Percentiles rank a stretch among this genome's conserved stretches.
These are phyloP conservation scores for Thielaviopsis musarum DNA, from an alignment of 2,329 filamentous ascomycete genomes.

Conservation along the genomic window DNA sequence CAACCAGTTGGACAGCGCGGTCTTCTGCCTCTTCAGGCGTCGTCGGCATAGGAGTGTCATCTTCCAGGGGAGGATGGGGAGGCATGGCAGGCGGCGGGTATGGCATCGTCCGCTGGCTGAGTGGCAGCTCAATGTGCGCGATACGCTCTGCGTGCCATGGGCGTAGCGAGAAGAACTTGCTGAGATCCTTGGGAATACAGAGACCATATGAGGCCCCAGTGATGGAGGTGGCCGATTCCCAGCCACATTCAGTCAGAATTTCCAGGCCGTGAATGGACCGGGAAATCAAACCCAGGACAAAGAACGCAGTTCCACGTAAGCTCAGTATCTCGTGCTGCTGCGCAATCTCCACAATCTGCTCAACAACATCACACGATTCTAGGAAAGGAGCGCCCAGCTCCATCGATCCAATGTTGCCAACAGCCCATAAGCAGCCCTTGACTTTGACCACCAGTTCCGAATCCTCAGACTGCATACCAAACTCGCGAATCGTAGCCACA, in stretches of 20 bases:
- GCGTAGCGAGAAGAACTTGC: conserved; percentile 57
- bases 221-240: conserved; percentile 79
- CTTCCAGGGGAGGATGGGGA: conserved; percentile 26
- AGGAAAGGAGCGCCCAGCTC: conserved; percentile 89
- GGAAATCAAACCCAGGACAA: conserved; percentile 83
- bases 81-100: conserved; percentile 20
- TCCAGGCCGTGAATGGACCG: conserved; percentile 82
- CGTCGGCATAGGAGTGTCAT: conserved; percentile 17
- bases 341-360: conserved; percentile 74
- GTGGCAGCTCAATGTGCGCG: conserved; percentile 29
- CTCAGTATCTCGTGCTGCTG: conserved; percentile 81
- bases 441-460: conserved; percentile 76
- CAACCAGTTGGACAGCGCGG: conserved; percentile 68
- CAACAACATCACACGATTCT: conserved; percentile 75
- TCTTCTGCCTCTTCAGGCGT: conserved; percentile 43
- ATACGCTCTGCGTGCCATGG: conserved; percentile 35
- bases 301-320: conserved; percentile 87
- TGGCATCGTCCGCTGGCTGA: conserved; percentile 35
- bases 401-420: conserved; percentile 97
- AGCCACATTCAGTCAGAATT: conserved; percentile 75
- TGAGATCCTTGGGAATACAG: conserved; percentile 66
- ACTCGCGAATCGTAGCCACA: conserved; percentile 70
- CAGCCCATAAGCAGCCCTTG: conserved; percentile 93
- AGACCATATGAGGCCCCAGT: conserved; percentile 73
- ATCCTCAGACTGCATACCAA: conserved; percentile 72